Base-by-base conservation (phyloP, 129 eudicot genomes). In the Oenanthe sinensis region DNA sequence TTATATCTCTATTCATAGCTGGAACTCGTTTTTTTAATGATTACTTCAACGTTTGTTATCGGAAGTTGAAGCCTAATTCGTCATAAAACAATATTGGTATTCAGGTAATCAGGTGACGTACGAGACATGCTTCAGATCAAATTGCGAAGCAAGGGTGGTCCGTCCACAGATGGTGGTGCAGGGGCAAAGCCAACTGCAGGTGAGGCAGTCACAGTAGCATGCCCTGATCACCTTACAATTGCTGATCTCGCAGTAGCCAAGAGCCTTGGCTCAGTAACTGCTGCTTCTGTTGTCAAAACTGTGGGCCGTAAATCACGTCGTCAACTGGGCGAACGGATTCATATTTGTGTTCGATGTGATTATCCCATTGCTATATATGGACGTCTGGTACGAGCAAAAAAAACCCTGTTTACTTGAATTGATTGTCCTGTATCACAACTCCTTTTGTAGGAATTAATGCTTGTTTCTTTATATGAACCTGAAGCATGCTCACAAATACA, bases 251-350 rank as follows among this genome's bases (percentile, higher is more conserved):
- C 77, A 0, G 77, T 73, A 0, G 77, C 77, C 46, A 73, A 73
- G 22, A 73, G 77, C 77, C 54, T 73, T n/a, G 77, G 77, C 77
- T 73, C 77, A 4, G 77, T 45, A 24, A 1, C 55, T 44, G 77
- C 55, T 43, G 10, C 77, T 24, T 16, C 77, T 28, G 20, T 44
- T 11, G 77, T 73, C 19, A 73, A 73, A 22, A 44, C 3, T 22
- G 37, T 73, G 36, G 77, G 77, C 15, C 36, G 55, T 19, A 44
- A 44, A 44, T 20, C 49, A 9, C 76, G 52, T 13, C 76, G 54
- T 47, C 52, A 72, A 43, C 26, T 44, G 36, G 76, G 76, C 2
- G 76, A 72, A 44, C 52, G 37, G 10, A 52, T 72, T 43, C 76
- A 72, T 72, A 42, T 72, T 24, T 72, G 76, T 44, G 76, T 72